Evolutionary conservation across 1,284 basidiomycete species (phyloP).

Genomic region (Tylopilus sp.): DNA sequence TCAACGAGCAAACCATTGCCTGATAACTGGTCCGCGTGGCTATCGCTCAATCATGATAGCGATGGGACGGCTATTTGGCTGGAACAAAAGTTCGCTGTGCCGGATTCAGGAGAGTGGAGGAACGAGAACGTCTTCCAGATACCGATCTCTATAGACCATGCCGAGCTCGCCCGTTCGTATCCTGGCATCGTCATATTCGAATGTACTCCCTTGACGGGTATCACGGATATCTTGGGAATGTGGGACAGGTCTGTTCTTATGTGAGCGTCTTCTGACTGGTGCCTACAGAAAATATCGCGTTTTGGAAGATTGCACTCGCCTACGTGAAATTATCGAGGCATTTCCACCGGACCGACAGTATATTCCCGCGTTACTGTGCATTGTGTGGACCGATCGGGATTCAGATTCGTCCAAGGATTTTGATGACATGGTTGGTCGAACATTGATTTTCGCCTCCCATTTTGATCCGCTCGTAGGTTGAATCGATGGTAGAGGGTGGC

Average conservation of each 20-base stretch:
- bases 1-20: conserved; percentile 24
- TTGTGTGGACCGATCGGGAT: conserved; percentile 53
- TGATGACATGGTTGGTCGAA: conserved; percentile 44
- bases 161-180: conserved; percentile 24
- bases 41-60: conserved; percentile 66
- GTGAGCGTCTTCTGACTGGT: conserved; percentile 5
- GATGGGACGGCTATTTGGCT: conserved; percentile 76
- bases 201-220: conserved; percentile 58
- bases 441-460: neutral
- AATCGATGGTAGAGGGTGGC: conserved; percentile 43
- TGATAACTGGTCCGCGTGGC: conserved; percentile 54
- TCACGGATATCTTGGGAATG: conserved; percentile 63
- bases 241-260: conserved; percentile 29
- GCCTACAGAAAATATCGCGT: conserved; percentile 59
- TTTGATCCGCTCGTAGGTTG: conserved; percentile 36
- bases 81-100: conserved; percentile 66
- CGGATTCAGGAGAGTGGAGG: conserved; percentile 56
- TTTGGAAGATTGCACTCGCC: conserved; percentile 65
- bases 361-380: conserved; percentile 52
- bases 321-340: conserved; percentile 56
- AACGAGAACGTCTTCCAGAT: conserved; percentile 58
- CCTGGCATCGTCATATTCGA: conserved; percentile 73
- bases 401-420: conserved; percentile 42
- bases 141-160: conserved; percentile 26
- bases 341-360: conserved; percentile 55